Conservation (phyloP, 306 rosid species). For the Pyrus bretschneideri region DNA sequence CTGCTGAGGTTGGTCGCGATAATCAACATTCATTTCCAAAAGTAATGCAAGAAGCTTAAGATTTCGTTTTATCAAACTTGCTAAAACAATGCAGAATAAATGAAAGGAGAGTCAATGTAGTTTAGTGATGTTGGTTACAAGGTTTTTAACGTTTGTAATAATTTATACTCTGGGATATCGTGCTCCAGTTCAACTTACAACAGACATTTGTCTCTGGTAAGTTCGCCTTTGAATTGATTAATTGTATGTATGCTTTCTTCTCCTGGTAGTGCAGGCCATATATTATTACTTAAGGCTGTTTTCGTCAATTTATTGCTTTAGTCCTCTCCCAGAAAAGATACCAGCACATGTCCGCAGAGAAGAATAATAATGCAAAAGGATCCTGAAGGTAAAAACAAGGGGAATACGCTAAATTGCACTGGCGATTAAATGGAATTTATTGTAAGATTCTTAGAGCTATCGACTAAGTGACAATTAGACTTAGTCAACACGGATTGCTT, state of each 20-base stretch:
- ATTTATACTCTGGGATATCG: not conserved
- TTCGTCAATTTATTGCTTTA: not conserved
- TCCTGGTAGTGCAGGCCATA: not conserved
- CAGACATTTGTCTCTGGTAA: not conserved
- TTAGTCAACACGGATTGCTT: not conserved
- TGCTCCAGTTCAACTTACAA: not conserved
- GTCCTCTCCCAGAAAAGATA: too few species aligned
- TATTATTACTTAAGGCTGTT: not conserved
- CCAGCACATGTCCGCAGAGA: too few species aligned
- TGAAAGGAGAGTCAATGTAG: not conserved
- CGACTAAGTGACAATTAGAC: not conserved
- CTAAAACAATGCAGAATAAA: too few species aligned
- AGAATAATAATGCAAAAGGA: not conserved
- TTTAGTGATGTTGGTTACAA: not conserved
- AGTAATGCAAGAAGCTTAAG: not conserved
- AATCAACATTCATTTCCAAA: not conserved
- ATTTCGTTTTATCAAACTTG: not conserved
- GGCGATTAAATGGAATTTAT: not conserved
- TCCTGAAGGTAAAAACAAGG: not conserved
- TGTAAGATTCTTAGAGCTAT: not conserved
- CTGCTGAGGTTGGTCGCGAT: not conserved
- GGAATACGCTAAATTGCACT: too few species aligned
- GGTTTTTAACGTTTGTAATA: not conserved
- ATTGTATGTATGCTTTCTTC: not conserved
- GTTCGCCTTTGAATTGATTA: not conserved